These are phyloP conservation scores for Debaryomyces sp. DNA, from an alignment of 1,139 yeast species.

Conservation along the genomic window DNA sequence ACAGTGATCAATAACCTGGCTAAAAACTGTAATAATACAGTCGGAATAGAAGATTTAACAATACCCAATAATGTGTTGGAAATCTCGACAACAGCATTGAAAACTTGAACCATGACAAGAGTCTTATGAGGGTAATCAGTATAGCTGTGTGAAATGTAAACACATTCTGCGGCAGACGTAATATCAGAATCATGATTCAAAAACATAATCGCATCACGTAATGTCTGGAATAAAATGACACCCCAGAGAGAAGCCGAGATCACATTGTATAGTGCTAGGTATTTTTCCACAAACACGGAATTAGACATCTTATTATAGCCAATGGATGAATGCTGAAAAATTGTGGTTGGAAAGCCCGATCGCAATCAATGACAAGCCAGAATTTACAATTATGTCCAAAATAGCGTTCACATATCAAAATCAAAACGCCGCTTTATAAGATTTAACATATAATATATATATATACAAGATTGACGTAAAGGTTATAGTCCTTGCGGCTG, in stretches of 20 bases:
- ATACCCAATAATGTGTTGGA: constrained; percentile 28
- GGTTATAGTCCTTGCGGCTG: background rate
- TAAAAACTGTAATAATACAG: constrained; percentile 34
- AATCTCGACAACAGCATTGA: constrained; percentile 35
- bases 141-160: constrained; percentile 9
- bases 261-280: constrained; percentile 55
- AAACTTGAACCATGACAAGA: constrained; percentile 29
- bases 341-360: background rate
- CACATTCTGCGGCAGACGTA: background rate
- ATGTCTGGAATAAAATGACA: constrained; percentile 37
- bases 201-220: constrained; percentile 16
- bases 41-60: constrained; percentile 33
- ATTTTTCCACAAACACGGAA: constrained; percentile 8
- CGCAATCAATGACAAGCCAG: background rate
- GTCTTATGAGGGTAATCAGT: constrained; percentile 32
- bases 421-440: background rate
- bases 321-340: background rate
- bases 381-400: too few relatives aligned
- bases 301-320: background rate
- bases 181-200: constrained; percentile 3
- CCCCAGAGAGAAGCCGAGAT: constrained; percentile 71
- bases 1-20: constrained; percentile 36
- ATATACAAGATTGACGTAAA: background rate
- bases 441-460: background rate
- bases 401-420: background rate